These are phyloP conservation scores for Skeletonema potamos DNA, from an alignment of 108 stramenopile species.

Conservation along the genomic window DNA sequence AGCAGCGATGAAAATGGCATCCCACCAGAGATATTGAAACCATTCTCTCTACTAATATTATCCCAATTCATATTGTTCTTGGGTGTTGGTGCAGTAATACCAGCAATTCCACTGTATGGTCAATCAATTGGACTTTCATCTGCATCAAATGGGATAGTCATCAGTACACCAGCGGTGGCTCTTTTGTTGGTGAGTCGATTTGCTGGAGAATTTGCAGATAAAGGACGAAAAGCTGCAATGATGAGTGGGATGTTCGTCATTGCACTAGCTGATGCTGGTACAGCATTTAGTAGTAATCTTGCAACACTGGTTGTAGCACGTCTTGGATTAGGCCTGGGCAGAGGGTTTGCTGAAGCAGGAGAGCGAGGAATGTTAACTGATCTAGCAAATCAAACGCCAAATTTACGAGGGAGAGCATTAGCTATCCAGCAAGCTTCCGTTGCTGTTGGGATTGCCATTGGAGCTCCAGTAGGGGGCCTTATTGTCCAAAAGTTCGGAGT, in stretches of 20 bases:
- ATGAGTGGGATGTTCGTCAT: constrained; percentile 75
- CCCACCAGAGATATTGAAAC: constrained; percentile 26
- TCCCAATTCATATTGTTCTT: constrained; percentile 74
- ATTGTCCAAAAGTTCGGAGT: constrained; percentile 64
- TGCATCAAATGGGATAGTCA: constrained; percentile 73
- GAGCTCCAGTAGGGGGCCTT: constrained; percentile 68
- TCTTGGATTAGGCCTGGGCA: constrained; percentile 62
- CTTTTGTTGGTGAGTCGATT: constrained; percentile 51
- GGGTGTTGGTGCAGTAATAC: constrained; percentile 82
- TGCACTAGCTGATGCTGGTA: constrained; percentile 60
- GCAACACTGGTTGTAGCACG: constrained; percentile 52
- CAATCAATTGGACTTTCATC: constrained; percentile 69
- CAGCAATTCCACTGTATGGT: constrained; percentile 70
- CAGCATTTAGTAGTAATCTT: constrained; percentile 48
- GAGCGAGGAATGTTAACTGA: constrained; percentile 78
- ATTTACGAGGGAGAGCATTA: constrained; percentile 58
- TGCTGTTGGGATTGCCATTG: constrained; percentile 73
- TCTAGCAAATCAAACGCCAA: constrained; percentile 51
- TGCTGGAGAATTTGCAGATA: constrained; percentile 57
- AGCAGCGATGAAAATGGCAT: neutral
- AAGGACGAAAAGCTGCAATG: constrained; percentile 69
- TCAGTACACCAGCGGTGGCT: constrained; percentile 70
- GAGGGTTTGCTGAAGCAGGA: constrained; percentile 64
- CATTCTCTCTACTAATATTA: constrained; percentile 60
- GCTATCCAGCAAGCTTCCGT: constrained; percentile 67